Evolutionary conservation across 495 filamentous ascomycete species (phyloP), one percentile per base, ranked within the genome.

Genomic region (Umbilicaria muhlenbergii): DNA sequence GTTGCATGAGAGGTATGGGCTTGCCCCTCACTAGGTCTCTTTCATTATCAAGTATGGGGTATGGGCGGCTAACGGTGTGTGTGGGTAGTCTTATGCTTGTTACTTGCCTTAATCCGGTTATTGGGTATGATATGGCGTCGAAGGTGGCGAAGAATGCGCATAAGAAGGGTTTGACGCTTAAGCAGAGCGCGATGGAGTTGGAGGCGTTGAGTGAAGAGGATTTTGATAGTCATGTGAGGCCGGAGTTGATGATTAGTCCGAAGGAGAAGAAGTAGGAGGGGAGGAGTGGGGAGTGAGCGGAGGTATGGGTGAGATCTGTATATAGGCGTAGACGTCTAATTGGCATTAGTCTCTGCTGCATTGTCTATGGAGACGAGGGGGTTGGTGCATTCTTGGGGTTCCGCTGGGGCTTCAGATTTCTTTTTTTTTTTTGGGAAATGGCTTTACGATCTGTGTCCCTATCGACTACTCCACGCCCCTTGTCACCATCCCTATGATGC

Each of bases 91-190:
- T 98, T 56, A 98, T 98, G 91, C 72, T 98, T 45, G 91, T 98
- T 34, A 98, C 91, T 41, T 96, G 92, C 70, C 69, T 98, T 51
- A 98, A 98, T 72, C 89, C 88, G 45, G 83, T 95, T 60, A 98
- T 98, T 60, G 91, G 91, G 32, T 98, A 98, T 66, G 91, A 98
- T 58, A 91, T 87, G 81, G 91, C 91, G 38, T 84, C 77, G 59
- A 95, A 94, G 71, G 89, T 95, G 12, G 91, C 91, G 51, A 98
- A 98, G 83, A 91, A 98, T 59, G 91, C 91, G 15, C 91, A 98
- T 70, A 94, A 95, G 79, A 96, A 95, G 77, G 86, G 86, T 24
- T 62, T 83, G 45, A 94, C 85, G 17, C 73, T 98, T 36, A 95
- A 95, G 70, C 69, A 88, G 65, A 86, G 81, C 50, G 89, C 92